phyloP scores from a whole-genome alignment of 805 yeast species.

The Kuraishia borneana region DNA sequence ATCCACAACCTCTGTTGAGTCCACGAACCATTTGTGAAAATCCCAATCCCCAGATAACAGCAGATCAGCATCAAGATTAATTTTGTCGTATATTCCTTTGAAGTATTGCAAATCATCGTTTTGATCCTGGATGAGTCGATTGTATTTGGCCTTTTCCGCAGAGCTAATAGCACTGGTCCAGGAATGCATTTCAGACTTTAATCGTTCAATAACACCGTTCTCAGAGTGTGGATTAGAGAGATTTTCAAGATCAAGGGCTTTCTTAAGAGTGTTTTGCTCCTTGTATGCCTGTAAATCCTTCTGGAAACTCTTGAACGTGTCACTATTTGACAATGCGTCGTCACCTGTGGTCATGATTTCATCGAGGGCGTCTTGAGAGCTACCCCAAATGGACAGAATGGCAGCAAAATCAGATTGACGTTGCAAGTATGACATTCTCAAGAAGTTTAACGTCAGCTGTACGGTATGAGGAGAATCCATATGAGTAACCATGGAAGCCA shows the following conservation, averaged over 20 bases:
- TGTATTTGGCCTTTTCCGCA: slow-evolving; percentile 35
- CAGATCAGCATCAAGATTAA: slow-evolving; percentile 31
- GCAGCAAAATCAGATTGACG: background rate
- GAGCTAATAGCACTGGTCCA: slow-evolving; percentile 27
- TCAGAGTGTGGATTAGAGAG: too few species aligned
- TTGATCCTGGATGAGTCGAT: slow-evolving; percentile 52
- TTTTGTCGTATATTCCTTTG: slow-evolving; percentile 32
- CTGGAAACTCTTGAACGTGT: too few species aligned
- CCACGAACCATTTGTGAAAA: slow-evolving; percentile 27
- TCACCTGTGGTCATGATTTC: background rate
- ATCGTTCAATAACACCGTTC: background rate
- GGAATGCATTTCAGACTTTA: background rate
- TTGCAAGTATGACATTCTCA: slow-evolving; percentile 1
- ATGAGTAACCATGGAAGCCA: slow-evolving; percentile 7
- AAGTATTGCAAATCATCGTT: slow-evolving; percentile 46
- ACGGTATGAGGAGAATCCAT: slow-evolving; percentile 5
- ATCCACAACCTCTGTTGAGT: slow-evolving; percentile 58
- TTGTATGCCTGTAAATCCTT: too few species aligned
- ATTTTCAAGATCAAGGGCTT: too few species aligned
- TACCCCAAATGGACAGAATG: background rate
- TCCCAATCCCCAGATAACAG: slow-evolving; percentile 12
- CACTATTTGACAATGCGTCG: too few species aligned
- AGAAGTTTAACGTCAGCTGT: slow-evolving; percentile 1
- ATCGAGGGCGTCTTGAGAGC: background rate
- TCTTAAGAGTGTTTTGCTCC: too few species aligned